Evolutionary conservation across 176 grass and related monocot genomes (phyloP).

Genomic region (Cenchrus purpureus): DNA sequence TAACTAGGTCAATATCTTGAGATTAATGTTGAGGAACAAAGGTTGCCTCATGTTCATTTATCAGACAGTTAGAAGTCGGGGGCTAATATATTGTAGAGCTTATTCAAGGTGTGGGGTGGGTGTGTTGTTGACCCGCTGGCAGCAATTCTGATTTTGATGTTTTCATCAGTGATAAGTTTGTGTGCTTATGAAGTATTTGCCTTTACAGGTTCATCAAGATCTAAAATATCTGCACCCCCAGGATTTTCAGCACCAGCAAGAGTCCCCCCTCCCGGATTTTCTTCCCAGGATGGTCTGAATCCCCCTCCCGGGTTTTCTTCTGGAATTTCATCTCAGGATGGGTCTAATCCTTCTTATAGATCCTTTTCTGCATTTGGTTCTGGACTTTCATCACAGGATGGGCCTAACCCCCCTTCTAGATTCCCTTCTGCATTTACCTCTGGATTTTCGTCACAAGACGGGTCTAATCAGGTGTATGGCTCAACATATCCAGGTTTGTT

Average conservation of each 20-base stretch:
- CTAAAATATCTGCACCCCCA: conserved; percentile 54
- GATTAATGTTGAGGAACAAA: background rate
- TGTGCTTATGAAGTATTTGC: conserved; percentile 23
- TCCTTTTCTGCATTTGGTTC: conserved; percentile 38
- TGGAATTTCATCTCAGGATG: conserved; percentile 45
- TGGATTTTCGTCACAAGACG: conserved; percentile 50
- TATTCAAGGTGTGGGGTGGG: background rate
- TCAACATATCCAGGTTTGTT: conserved; percentile 54
- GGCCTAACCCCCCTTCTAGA: conserved; percentile 48
- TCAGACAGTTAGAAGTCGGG: background rate
- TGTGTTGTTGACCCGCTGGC: background rate
- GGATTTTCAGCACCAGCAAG: conserved; percentile 62
- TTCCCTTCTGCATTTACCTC: conserved; percentile 44
- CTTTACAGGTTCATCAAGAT: conserved; percentile 48
- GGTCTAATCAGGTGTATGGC: conserved; percentile 53
- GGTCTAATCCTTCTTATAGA: conserved; percentile 11
- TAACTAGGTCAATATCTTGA: background rate
- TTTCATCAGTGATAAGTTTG: conserved; percentile 25
- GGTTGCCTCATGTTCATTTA: background rate
- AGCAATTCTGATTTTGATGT: conserved; percentile 37
- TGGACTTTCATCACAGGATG: conserved; percentile 62
- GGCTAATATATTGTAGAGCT: background rate
- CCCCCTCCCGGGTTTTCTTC: conserved; percentile 54
- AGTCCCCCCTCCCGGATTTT: conserved; percentile 65
- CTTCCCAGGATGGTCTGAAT: conserved; percentile 59